Base-by-base conservation (phyloP, 2,329 filamentous ascomycete species). In the Calycina marina region DNA sequence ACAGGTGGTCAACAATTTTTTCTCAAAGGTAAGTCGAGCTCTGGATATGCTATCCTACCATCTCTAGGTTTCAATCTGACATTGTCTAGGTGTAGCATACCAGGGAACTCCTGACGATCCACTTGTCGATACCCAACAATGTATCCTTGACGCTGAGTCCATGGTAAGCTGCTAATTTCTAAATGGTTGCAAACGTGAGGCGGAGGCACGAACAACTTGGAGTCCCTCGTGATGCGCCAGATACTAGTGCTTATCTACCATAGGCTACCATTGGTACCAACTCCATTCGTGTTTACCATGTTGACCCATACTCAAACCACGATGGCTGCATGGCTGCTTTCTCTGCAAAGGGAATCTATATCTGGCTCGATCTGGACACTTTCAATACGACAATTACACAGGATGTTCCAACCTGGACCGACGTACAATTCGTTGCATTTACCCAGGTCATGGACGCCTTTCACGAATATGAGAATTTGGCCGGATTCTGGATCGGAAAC, bases 401-500 rank as follows among this genome's bases (percentile, higher is more conserved):
- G 67, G 59, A 58, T 18, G 54, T 58, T 8, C 75, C 77, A 2
- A 62, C 63, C 38, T 93, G 83, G 82, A 88, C 77, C 43, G 47
- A 72, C 41, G 69, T 68, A 4, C 80, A 88, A 57, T 68, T 72
- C 42, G 60, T 73, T 33, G 63, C 63, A 12, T 47, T 80, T 51
- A 77, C 80, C 52, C 67, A 72, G 15, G 78, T 75, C 18, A 66
- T 81, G 44, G 75, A 81, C 53, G 65, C 61, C 40, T 80, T 82
- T 51, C 60, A 65, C 37, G 62, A 67, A 41, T 81, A 79, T 55
- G 57, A 62, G 54, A 81, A 82, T 59, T 71, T 80, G 1, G 73
- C 82, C 9, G 84, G 80, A 30, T 79, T 90, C 53, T 88, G 90
- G 48, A 69, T 93, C 38, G 86, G 83, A 40, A 93, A 93, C 50